Conservation (phyloP, 768 basidiomycete genomes). For the Lactarius sp. region DNA sequence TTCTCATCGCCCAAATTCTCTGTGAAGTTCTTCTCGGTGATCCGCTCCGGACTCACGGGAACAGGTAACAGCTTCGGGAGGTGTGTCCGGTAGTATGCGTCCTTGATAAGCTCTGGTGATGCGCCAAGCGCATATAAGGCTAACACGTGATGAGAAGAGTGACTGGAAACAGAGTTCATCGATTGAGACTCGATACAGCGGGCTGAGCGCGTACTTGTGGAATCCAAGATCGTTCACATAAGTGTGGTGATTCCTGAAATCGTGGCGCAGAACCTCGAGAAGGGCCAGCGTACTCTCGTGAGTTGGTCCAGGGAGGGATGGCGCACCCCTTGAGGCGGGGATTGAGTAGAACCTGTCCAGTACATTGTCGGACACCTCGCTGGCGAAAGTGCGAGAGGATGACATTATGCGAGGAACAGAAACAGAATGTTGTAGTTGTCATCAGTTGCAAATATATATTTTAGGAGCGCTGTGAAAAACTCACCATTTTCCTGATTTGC, state of each 20-base stretch:
- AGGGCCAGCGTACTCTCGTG: slow-evolving; percentile 4
- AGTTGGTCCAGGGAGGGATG: not conserved
- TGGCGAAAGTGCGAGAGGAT: not conserved
- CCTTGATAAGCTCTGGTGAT: slow-evolving; percentile 36
- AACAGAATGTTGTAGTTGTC: not conserved
- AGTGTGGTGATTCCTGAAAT: not conserved
- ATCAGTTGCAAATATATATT: not conserved
- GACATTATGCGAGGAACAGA: not conserved
- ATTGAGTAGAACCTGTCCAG: slow-evolving; percentile 5
- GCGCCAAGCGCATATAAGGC: slow-evolving; percentile 61
- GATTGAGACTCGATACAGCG: not conserved
- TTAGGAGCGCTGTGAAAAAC: too few species aligned
- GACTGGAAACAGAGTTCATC: slow-evolving; percentile 33
- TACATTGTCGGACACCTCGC: not conserved
- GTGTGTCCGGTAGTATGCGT: slow-evolving; percentile 39
- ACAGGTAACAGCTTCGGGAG: slow-evolving; percentile 34
- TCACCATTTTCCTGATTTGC: too few species aligned
- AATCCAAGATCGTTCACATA: slow-evolving; percentile 3
- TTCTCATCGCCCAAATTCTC: slow-evolving; percentile 53
- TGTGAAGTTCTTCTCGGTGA: slow-evolving; percentile 45
- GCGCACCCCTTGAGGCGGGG: not conserved
- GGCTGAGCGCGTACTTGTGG: not conserved
- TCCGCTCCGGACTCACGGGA: slow-evolving; percentile 40
- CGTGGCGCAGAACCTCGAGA: slow-evolving; percentile 8
- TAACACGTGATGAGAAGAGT: slow-evolving; percentile 52